Evolutionary conservation across 306 rosid genomes (phyloP), one percentile per base, ranked within the genome.

Genomic region (Amphicarpaea edgeworthii): DNA sequence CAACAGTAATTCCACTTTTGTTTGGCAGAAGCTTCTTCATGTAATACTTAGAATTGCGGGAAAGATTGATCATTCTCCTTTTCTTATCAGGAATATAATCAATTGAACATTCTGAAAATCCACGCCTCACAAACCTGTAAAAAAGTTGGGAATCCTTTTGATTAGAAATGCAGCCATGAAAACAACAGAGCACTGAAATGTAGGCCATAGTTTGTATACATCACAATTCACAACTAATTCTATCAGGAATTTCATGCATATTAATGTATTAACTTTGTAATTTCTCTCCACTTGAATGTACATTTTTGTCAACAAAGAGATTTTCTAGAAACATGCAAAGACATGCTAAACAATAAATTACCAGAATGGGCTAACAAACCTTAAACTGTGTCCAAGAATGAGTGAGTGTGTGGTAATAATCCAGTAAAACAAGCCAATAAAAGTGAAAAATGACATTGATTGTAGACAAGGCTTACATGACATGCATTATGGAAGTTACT

Each of bases 121-220:
- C 99, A 2, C 98, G 97, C 81, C 97, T 89, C 81, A 90, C 97
- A 80, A 96, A 96, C 99, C 99, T 96, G 92, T 41, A 77, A 63
- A 64, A 64, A 38, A 73, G 38, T 26, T 23, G 19, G 59, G 34
- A 19, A 4, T 49, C 50, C 58, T 64, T 23, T 74, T 68, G 50
- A 11, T 77, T 50, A 77, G 64, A 49, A 51, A 64, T 53, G 81
- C 55, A 38, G 53, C 58, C 34, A 32, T 62, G 59, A 62, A 55
- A 65, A 54, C 66, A 53, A 26, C 32, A 42, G 32, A 69, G 34
- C 55, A 49, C 12, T 63, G 1, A 43, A 16, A 62, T 12, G 40
- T 2, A 17, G 24, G 50, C 12, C 40, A 37, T 16, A 49, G 40
- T 30, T 8, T 9, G 37, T 34, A 64, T 6, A 16, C 28, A 66